phyloP scores from a whole-genome alignment of 306 rosid genomes.

The Glycyrrhiza uralensis region DNA sequence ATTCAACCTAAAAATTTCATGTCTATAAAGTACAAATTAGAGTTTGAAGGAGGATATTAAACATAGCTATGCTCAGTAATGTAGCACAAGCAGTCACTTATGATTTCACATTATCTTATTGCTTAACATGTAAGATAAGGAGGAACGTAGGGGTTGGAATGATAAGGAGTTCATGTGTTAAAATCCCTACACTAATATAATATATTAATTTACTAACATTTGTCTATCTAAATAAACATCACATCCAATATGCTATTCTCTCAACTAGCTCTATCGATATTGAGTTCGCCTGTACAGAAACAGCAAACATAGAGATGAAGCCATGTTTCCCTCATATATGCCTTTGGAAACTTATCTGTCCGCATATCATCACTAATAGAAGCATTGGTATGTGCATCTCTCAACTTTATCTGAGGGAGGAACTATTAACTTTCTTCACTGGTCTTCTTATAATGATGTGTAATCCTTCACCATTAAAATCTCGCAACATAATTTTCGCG shows the following conservation, averaged over 20 bases:
- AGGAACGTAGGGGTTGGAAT: too few species aligned
- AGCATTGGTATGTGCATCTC: not conserved
- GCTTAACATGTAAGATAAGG: not conserved
- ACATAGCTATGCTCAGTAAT: not conserved
- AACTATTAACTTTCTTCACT: constrained; percentile 8
- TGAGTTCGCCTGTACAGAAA: constrained; percentile 14
- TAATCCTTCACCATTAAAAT: constrained; percentile 75
- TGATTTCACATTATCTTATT: constrained; percentile 2
- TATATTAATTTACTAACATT: too few species aligned
- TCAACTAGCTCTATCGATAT: not conserved
- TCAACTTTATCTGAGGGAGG: constrained; percentile 3
- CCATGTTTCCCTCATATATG: not conserved
- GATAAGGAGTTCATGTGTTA: too few species aligned
- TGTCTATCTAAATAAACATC: too few species aligned
- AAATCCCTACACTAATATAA: too few species aligned
- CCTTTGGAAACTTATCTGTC: not conserved
- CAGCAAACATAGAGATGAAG: not conserved
- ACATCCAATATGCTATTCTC: not conserved
- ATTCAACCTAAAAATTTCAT: not conserved
- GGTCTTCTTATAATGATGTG: constrained; percentile 18
- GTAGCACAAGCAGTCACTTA: not conserved
- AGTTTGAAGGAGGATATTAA: not conserved
- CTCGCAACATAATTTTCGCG: constrained; percentile 66
- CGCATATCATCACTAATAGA: not conserved
- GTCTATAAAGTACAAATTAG: constrained; percentile 2